phyloP scores from a whole-genome alignment of 2,329 filamentous ascomycete species.

The Colletotrichum lupini region DNA sequence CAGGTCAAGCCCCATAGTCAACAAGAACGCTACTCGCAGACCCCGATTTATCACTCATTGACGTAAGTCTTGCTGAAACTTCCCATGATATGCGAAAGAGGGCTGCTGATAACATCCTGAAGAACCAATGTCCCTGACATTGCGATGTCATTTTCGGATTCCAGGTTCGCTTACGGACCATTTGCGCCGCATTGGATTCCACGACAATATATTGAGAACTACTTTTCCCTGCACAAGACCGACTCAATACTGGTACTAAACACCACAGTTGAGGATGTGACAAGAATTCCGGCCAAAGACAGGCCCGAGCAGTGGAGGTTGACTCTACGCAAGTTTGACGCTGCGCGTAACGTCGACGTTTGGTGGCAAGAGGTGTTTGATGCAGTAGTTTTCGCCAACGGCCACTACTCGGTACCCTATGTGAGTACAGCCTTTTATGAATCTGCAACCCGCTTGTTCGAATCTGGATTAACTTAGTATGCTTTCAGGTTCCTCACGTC shows the following conservation, averaged over 20 bases:
- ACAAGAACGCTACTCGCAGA: slow-evolving; percentile 58
- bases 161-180: slow-evolving; percentile 63
- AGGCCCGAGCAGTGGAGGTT: slow-evolving; percentile 54
- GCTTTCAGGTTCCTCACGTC: slow-evolving; percentile 56
- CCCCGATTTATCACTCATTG: slow-evolving; percentile 62
- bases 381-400: slow-evolving; percentile 55
- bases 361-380: slow-evolving; percentile 67
- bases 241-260: slow-evolving; percentile 59
- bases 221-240: slow-evolving; percentile 61
- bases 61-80: slow-evolving; percentile 51
- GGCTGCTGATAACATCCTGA: background rate
- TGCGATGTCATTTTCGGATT: slow-evolving; percentile 66
- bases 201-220: slow-evolving; percentile 65
- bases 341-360: slow-evolving; percentile 53
- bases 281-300: slow-evolving; percentile 40
- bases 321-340: slow-evolving; percentile 58
- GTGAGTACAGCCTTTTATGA: slow-evolving; percentile 44
- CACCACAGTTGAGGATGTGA: slow-evolving; percentile 63
- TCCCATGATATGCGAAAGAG: too few species aligned
- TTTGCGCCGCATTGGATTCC: slow-evolving; percentile 67
- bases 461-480: background rate
- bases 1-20: slow-evolving; percentile 49
- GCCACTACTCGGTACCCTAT: slow-evolving; percentile 56
- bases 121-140: slow-evolving; percentile 68
- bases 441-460: background rate